Base-by-base conservation (phyloP, 2,329 filamentous ascomycete genomes). In the Cordyceps pruinosa region DNA sequence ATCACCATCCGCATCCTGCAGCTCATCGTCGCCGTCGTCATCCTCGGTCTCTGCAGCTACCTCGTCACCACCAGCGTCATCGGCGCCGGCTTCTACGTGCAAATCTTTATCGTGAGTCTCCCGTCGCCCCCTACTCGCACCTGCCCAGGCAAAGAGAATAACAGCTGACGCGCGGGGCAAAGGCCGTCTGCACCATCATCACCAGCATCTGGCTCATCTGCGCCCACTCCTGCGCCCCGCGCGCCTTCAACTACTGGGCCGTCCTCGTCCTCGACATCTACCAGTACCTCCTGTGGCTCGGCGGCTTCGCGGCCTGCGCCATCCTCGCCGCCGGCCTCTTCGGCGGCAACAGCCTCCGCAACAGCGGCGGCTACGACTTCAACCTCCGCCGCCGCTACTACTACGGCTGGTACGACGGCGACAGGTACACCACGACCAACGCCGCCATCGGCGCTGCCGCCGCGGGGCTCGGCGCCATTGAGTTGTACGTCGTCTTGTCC, bases 211-310 rank as follows among this genome's bases (percentile, higher is more conserved):
- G 82, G 68, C 68, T 74, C 51, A 64, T 81, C 12, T 67, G 76
- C 17, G 72, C 76, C n/a, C 69, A 73, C 42, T 71, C 69, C 37
- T 70, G 69, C 23, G 64, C 68, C 1, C 70, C 73, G n/a, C 66
- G 66, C 2, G 62, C 72, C 21, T 81, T 77, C 67, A 83, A 83
- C 66, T 78, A 78, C 67, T 82, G 78, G 75, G 76, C 77, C 26
- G 70, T 79, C 8, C 66, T 83, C 4, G 70, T 69, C 23, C 69
- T 83, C 37, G 80, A 84, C 60, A 72, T 78, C 21, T 72, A 78
- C 57, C 73, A 79, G 30, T 65, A 78, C 54, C 59, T 84, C 56
- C 77, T 83, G 66, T 84, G 80, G 81, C 68, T 80, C 35, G 62
- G 69, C 52, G 70, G 73, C 1, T 75, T 78, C 41, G 73, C 71